Conservation (phyloP, 768 basidiomycete species). For the Tubosaeta sp. region DNA sequence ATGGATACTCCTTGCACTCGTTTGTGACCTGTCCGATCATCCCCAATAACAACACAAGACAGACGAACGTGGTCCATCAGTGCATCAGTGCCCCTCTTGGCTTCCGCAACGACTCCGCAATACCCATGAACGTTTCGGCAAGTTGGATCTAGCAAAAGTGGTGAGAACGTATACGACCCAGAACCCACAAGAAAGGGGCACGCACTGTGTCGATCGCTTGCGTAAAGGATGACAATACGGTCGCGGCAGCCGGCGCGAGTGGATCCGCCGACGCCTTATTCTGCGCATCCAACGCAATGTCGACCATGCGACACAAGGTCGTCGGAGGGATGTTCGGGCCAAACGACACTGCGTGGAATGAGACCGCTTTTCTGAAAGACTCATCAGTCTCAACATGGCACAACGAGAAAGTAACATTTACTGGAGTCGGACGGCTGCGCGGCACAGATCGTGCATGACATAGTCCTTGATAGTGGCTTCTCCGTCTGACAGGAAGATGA, state of each 20-base stretch:
- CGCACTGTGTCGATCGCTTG: constrained; percentile 49
- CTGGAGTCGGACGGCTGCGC: constrained; percentile 36
- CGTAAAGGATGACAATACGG: constrained; percentile 43
- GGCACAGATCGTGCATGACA: too few relatives aligned
- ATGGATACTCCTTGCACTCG: too few relatives aligned
- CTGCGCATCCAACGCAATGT: constrained; percentile 47
- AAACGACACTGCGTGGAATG: constrained; percentile 56
- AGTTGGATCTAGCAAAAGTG: constrained; percentile 40
- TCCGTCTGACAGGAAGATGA: constrained; percentile 14
- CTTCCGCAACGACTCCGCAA: constrained; percentile 55
- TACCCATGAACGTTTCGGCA: constrained; percentile 53
- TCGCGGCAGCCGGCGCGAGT: constrained; percentile 28
- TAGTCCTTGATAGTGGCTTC: too few relatives aligned
- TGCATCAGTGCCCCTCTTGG: constrained; percentile 49
- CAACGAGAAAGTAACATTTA: constrained; percentile 9
- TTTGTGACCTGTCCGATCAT: too few relatives aligned
- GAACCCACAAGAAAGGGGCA: neutral
- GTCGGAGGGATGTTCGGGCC: constrained; percentile 30
- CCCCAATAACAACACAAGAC: too few relatives aligned
- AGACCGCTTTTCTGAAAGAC: constrained; percentile 45
- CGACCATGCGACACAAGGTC: constrained; percentile 46
- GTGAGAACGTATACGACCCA: neutral
- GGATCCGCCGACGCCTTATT: constrained; percentile 40
- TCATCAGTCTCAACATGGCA: neutral
- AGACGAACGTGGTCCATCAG: constrained; percentile 3